phyloP scores from a whole-genome alignment of 495 filamentous ascomycete genomes.

The Penicillium verhagenii region DNA sequence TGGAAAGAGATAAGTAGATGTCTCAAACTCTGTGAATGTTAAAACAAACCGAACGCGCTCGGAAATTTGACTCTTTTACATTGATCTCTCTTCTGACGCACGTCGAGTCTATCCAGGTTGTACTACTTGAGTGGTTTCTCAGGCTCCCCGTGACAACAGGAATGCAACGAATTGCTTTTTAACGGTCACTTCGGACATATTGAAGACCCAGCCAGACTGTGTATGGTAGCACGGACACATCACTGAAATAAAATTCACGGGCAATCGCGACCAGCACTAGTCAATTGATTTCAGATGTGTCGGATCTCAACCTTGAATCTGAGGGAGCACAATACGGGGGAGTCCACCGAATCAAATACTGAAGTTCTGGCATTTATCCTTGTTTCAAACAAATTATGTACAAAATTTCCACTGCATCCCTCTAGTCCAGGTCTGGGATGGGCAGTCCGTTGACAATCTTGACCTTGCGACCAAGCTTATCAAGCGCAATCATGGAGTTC shows the following conservation, averaged over 20 bases:
- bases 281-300: background rate
- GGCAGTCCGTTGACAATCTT: conserved; percentile 82
- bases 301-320: background rate
- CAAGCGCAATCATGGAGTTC: conserved; percentile 70
- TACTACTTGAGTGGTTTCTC: background rate
- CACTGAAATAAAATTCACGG: background rate
- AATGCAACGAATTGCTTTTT: background rate
- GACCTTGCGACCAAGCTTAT: conserved; percentile 67
- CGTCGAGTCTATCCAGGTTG: too few species aligned
- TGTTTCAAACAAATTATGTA: background rate
- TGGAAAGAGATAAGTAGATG: background rate
- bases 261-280: background rate
- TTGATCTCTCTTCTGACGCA: too few species aligned
- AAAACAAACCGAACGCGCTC: too few species aligned
- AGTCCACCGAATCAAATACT: background rate
- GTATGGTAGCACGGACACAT: background rate
- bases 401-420: background rate
- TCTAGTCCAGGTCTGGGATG: conserved; percentile 69
- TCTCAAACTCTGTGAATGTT: too few species aligned
- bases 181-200: background rate
- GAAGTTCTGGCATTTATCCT: background rate
- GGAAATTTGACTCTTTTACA: too few species aligned
- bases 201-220: background rate
- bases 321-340: background rate
- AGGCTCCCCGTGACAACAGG: background rate